Percentiles rank a stretch among this genome's conserved stretches.
Evolutionary conservation across 2,329 filamentous ascomycete species (phyloP).

Genomic region (Pseudogymnoascus sp.): DNA sequence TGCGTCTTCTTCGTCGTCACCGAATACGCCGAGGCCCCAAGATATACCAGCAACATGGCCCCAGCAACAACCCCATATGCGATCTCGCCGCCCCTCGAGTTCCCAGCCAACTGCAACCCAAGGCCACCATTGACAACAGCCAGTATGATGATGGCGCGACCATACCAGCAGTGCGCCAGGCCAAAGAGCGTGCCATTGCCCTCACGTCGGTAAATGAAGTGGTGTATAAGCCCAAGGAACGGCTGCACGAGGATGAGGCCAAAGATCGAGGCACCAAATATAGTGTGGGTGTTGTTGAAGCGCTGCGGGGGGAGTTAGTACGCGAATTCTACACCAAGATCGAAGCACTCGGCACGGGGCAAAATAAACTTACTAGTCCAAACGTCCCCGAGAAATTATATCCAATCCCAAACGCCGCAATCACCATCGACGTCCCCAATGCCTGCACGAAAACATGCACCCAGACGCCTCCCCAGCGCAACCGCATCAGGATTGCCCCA

Average conservation of each 20-base stretch:
- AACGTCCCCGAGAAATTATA: slow-evolving; percentile 37
- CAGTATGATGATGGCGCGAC: slow-evolving; percentile 48
- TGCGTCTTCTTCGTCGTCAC: not conserved
- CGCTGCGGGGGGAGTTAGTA: slow-evolving; percentile 33
- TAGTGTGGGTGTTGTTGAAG: slow-evolving; percentile 32
- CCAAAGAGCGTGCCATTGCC: slow-evolving; percentile 39
- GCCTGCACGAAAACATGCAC: slow-evolving; percentile 49
- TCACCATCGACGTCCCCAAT: slow-evolving; percentile 47
- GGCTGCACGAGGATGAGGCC: slow-evolving; percentile 53
- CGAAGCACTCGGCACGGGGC: slow-evolving; percentile 8
- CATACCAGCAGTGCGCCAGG: slow-evolving; percentile 54
- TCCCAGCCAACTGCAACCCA: slow-evolving; percentile 42
- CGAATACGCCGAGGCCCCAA: slow-evolving; percentile 16
- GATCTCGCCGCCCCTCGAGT: slow-evolving; percentile 34
- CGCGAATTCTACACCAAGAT: not conserved
- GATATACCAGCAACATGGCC: slow-evolving; percentile 40
- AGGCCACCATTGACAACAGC: slow-evolving; percentile 57
- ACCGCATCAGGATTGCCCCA: slow-evolving; percentile 51
- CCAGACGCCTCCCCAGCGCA: slow-evolving; percentile 20
- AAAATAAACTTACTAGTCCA: slow-evolving; percentile 33
- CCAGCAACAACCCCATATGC: slow-evolving; percentile 49
- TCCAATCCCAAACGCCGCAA: slow-evolving; percentile 52
- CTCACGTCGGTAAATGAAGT: slow-evolving; percentile 37
- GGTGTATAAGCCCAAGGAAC: slow-evolving; percentile 49
- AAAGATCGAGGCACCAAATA: slow-evolving; percentile 41